Base-by-base conservation (phyloP, 257 asterid genomes). In the Cinchona pubescens region DNA sequence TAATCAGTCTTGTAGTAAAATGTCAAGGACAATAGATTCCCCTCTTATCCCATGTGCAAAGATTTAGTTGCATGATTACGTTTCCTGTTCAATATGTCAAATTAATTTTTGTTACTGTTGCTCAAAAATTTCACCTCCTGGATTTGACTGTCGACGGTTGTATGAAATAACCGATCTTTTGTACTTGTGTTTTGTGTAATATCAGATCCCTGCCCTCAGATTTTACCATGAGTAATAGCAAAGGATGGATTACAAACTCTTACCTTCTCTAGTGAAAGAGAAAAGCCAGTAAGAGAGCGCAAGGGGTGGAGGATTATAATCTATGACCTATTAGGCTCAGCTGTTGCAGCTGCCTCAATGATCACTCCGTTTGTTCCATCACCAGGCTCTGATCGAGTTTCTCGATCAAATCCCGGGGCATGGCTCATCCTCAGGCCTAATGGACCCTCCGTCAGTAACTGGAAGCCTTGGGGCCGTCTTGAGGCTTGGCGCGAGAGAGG, bases 401-500 rank as follows among this genome's bases (percentile, higher is more conserved):
- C 97, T 1, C 87, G 95, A 21, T 90, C 98, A 3, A 93, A 91
- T 35, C 88, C 98, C 0, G 97, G 98, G 14, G 97, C 97, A 0
- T 93, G 98, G 98, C 92, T 93, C 69, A 90, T 93, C 83, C 90
- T 93, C 63, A 66, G 91, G 46, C 97, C 98, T 10, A 89, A 87
- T 10, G 95, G 96, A 0, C 82, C 82, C 35, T 91, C 90, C 4
- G 86, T 88, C 30, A 87, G 92, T 35, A 89, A 94, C 78, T 91
- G 98, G 98, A 93, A 93, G 85, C 96, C 97, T 0, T 93, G 98
- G 98, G 98, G 98, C 5, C 92, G 97, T 0, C 93, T 93, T 4
- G 95, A 90, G 87, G 98, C 98, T 0, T 93, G 98, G 98, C 86
- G 98, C 0, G 98, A 93, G 81, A 71, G 97, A 45, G 97, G 96